These are phyloP conservation scores for Cladosporium sp. DNA, from an alignment of 2,329 filamentous ascomycete genomes.

Conservation along the genomic window DNA sequence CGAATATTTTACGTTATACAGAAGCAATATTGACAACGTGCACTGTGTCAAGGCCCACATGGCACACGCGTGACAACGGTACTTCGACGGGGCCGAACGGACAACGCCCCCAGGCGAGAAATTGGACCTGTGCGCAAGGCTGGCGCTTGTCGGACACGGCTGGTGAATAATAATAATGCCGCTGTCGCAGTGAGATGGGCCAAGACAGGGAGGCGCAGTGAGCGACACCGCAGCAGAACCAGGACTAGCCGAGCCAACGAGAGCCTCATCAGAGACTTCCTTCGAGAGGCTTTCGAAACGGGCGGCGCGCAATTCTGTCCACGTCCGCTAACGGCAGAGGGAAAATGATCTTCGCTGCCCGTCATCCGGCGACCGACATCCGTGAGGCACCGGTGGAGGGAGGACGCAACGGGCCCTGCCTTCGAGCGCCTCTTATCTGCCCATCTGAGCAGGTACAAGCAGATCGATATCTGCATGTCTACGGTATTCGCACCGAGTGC, in stretches of 20 bases:
- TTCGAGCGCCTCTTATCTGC: slow-evolving; percentile 9
- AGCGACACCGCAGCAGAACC: background rate
- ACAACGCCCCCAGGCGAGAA: background rate
- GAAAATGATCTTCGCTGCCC: slow-evolving; percentile 8
- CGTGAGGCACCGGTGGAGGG: slow-evolving; percentile 1
- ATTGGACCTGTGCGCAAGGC: background rate
- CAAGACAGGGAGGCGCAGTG: slow-evolving; percentile 6
- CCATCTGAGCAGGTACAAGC: slow-evolving; percentile 14
- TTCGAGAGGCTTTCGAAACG: slow-evolving; percentile 3
- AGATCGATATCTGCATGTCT: background rate
- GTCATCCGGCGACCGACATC: slow-evolving; percentile 12
- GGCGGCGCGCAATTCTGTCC: background rate
- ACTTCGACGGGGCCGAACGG: background rate
- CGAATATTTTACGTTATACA: slow-evolving; percentile 9
- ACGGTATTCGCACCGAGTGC: background rate
- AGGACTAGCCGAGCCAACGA: background rate
- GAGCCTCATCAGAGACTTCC: slow-evolving; percentile 3
- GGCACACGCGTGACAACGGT: slow-evolving; percentile 1
- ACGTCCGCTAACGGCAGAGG: background rate
- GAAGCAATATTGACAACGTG: slow-evolving; percentile 5
- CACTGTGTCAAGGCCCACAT: background rate
- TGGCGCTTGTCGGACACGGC: background rate
- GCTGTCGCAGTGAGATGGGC: slow-evolving; percentile 10
- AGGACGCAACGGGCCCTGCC: slow-evolving; percentile 9
- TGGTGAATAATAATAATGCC: slow-evolving; percentile 10